These are phyloP conservation scores for Sinapis alba DNA, from an alignment of 441 rosid species.

Conservation along the genomic window DNA sequence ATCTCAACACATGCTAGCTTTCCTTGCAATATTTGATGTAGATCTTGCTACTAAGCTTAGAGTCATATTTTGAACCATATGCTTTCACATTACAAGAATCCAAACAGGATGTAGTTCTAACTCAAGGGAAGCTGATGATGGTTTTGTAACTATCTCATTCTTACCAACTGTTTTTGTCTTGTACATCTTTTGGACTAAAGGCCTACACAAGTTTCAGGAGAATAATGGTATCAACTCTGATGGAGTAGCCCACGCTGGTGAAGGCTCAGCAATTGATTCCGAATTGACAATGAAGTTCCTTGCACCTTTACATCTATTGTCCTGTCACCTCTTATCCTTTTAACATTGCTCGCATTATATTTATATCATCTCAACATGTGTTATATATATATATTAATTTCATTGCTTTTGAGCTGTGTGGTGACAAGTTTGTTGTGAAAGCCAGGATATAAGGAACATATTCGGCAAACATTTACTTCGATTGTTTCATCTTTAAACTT, in stretches of 20 bases:
- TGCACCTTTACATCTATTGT: conserved; percentile 62
- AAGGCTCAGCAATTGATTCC: conserved; percentile 58
- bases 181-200: conserved; percentile 33
- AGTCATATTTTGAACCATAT: too few species aligned
- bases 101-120: too few species aligned
- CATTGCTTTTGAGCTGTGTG: conserved; percentile 33
- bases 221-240: conserved; percentile 61
- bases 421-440: conserved; percentile 65
- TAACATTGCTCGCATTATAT: background rate
- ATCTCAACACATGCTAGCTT: too few species aligned
- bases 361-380: background rate
- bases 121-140: too few species aligned
- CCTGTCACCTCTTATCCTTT: background rate
- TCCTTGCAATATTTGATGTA: too few species aligned
- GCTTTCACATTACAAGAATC: conserved; percentile 24
- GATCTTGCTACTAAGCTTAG: too few species aligned
- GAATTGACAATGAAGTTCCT: conserved; percentile 72
- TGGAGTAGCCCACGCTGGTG: conserved; percentile 62
- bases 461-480: conserved; percentile 61
- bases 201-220: conserved; percentile 71
- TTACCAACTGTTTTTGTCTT: background rate
- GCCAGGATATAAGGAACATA: conserved; percentile 61
- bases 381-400: background rate
- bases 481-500: conserved; percentile 65
- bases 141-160: background rate